phyloP scores from a whole-genome alignment of 2,329 filamentous ascomycete species.

The Paecilomyces sp. region DNA sequence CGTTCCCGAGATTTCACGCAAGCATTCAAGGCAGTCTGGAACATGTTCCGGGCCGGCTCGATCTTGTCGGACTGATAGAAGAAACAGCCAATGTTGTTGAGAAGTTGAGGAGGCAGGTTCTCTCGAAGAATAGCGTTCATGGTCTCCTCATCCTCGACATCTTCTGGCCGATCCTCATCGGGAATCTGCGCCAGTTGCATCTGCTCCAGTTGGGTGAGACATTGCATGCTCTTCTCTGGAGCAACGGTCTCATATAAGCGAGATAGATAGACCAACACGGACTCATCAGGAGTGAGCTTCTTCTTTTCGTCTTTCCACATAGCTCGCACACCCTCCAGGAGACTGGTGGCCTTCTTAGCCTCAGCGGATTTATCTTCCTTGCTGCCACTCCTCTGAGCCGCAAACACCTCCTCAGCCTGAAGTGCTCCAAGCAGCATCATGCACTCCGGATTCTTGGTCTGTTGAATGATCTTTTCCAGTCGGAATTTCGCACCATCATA shows the following conservation, averaged over 20 bases:
- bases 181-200: conserved; percentile 75
- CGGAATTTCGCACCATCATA: conserved; percentile 87
- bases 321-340: conserved; percentile 75
- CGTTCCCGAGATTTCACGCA: conserved; percentile 75
- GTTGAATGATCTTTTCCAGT: conserved; percentile 88
- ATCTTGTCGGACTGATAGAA: conserved; percentile 82
- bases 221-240: conserved; percentile 87
- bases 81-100: conserved; percentile 98
- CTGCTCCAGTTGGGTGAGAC: conserved; percentile 84
- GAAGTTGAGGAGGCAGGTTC: conserved; percentile 74
- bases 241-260: conserved; percentile 80
- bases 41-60: conserved; percentile 72
- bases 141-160: conserved; percentile 53
- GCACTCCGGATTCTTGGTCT: conserved; percentile 74
- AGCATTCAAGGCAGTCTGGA: conserved; percentile 83
- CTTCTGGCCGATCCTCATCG: conserved; percentile 58
- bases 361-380: conserved; percentile 88
- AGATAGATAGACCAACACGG: conserved; percentile 84
- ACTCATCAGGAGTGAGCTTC: conserved; percentile 70
- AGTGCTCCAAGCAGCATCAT: conserved; percentile 88
- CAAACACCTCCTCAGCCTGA: conserved; percentile 90
- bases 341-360: conserved; percentile 74
- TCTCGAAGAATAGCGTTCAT: conserved; percentile 59
- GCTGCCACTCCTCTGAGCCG: conserved; percentile 63
- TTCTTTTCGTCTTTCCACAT: conserved; percentile 93